These are phyloP conservation scores for Corynespora cassiicola DNA, from an alignment of 2,329 filamentous ascomycete species.

Conservation along the genomic window DNA sequence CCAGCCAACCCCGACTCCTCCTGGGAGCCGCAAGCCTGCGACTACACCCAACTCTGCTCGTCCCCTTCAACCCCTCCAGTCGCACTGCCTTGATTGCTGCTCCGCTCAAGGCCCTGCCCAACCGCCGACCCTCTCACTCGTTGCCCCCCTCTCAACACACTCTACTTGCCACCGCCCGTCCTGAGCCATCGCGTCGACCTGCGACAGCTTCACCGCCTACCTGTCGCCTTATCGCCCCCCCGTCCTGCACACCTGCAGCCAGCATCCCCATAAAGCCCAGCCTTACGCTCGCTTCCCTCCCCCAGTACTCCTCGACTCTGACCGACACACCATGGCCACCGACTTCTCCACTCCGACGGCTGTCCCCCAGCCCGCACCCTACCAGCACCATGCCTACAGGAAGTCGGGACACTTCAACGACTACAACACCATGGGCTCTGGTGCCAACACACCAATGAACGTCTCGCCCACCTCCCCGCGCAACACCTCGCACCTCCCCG, in stretches of 20 bases:
- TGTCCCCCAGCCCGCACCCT: slow-evolving; percentile 35
- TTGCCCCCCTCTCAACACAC: slow-evolving; percentile 12
- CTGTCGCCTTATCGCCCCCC: slow-evolving; percentile 11
- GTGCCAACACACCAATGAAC: slow-evolving; percentile 59
- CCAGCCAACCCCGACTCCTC: slow-evolving; percentile 23
- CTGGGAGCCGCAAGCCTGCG: slow-evolving; percentile 30
- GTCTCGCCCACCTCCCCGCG: slow-evolving; percentile 55
- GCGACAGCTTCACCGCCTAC: slow-evolving; percentile 23
- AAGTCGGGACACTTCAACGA: slow-evolving; percentile 47
- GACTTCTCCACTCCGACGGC: slow-evolving; percentile 40
- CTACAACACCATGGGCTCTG: slow-evolving; percentile 53
- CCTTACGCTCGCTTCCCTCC: background rate
- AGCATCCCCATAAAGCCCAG: slow-evolving; percentile 1
- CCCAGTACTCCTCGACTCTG: slow-evolving; percentile 4
- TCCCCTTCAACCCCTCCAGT: slow-evolving; percentile 14
- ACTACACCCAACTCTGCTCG: no score
- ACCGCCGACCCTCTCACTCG: slow-evolving; percentile 7
- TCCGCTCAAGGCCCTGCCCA: slow-evolving; percentile 12
- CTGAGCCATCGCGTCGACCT: slow-evolving; percentile 24
- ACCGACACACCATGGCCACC: slow-evolving; percentile 43
- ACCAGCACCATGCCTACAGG: slow-evolving; percentile 43
- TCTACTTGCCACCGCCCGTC: slow-evolving; percentile 13
- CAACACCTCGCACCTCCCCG: slow-evolving; percentile 27
- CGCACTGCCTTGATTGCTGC: slow-evolving; percentile 21
- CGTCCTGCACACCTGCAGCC: slow-evolving; percentile 1